Evolutionary conservation across 345 rosid genomes (phyloP).

Genomic region (Physaria fendleri): DNA sequence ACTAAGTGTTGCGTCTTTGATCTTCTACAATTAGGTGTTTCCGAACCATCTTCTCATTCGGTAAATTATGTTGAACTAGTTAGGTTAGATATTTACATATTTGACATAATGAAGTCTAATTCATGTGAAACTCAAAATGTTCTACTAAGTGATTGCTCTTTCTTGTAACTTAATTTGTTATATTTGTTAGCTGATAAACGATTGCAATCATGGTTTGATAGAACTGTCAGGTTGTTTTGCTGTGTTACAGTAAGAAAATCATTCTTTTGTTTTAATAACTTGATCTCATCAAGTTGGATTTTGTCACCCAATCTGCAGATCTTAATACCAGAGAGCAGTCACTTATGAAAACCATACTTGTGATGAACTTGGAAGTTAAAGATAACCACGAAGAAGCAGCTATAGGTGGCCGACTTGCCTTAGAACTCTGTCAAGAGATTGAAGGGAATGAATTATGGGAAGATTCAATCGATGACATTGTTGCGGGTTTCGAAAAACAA

Average conservation of each 20-base stretch:
- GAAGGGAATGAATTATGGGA: slow-evolving; percentile 85
- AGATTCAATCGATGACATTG: slow-evolving; percentile 69
- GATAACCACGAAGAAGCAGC: slow-evolving; percentile 99
- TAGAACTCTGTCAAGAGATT: slow-evolving; percentile 88
- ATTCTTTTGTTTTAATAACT: background rate
- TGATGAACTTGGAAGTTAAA: slow-evolving; percentile 94
- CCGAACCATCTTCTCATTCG: background rate
- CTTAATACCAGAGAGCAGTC: slow-evolving; percentile 74
- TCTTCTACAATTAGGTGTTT: background rate
- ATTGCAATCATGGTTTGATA: slow-evolving; percentile 6
- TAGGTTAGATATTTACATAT: background rate
- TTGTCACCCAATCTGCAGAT: slow-evolving; percentile 39
- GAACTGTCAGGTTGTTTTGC: background rate
- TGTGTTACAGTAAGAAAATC: background rate
- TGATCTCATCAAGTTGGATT: background rate
- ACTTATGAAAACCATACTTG: slow-evolving; percentile 61
- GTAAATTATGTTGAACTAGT: background rate
- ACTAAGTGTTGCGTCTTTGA: background rate
- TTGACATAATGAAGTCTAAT: background rate
- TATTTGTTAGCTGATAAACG: background rate
- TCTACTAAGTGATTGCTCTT: background rate
- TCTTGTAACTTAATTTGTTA: background rate
- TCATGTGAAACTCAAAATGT: background rate
- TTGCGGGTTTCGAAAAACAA: slow-evolving; percentile 65
- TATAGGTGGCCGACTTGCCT: slow-evolving; percentile 68